These are phyloP conservation scores for Eucalyptus globulus DNA, from an alignment of 345 rosid genomes.

Conservation along the genomic window DNA sequence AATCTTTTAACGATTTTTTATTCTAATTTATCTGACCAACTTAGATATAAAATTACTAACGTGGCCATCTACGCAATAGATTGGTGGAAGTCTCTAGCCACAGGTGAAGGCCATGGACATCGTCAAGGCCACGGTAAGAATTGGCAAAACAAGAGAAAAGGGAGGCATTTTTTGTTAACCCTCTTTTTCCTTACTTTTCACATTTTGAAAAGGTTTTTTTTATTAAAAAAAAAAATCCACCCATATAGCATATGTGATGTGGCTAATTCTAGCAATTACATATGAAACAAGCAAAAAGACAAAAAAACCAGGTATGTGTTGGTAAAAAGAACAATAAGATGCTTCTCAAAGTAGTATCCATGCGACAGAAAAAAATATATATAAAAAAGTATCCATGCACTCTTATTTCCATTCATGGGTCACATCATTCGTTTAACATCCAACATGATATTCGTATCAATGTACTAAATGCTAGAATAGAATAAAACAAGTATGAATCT, in stretches of 20 bases:
- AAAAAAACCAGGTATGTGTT: not conserved
- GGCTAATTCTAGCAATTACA: not conserved
- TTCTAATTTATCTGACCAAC: fast-evolving
- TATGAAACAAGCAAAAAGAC: not conserved
- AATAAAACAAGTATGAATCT: not conserved
- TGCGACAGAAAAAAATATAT: not conserved
- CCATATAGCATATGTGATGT: not conserved
- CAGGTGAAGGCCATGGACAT: not conserved
- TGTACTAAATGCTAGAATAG: not conserved
- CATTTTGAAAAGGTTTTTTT: not conserved
- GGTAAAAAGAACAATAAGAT: not conserved
- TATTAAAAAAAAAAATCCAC: not conserved
- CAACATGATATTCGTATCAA: not conserved
- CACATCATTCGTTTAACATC: not conserved
- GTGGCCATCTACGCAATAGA: not conserved
- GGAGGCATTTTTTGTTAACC: not conserved
- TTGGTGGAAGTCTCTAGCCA: not conserved
- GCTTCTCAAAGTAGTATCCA: not conserved
- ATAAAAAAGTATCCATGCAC: not conserved
- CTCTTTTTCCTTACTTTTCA: not conserved
- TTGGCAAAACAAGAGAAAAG: not conserved
- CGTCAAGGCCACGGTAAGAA: not conserved
- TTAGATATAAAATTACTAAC: not conserved
- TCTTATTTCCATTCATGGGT: not conserved
- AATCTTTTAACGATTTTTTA: fast-evolving